These are phyloP conservation scores for Wickerhamomyces pijperi DNA, from an alignment of 805 yeast genomes.

Conservation along the genomic window DNA sequence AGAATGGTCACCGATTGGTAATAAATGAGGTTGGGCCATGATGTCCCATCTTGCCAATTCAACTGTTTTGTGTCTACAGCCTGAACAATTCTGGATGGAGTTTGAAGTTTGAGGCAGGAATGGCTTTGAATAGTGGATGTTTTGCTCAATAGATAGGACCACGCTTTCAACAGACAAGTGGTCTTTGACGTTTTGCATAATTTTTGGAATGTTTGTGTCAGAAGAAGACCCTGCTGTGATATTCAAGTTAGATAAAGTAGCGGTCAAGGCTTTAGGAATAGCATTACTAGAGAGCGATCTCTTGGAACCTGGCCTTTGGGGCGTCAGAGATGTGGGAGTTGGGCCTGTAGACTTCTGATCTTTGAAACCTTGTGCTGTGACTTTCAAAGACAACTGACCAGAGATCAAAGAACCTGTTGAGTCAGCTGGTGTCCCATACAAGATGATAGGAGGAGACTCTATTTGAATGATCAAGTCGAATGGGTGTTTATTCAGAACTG, in stretches of 20 bases:
- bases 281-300: constrained; percentile 10
- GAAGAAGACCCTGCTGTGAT: constrained; percentile 3
- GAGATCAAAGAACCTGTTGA: constrained; percentile 79
- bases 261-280: too few relatives aligned
- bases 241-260: constrained; percentile 17
- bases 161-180: constrained; percentile 47
- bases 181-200: constrained; percentile 21
- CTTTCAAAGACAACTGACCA: constrained; percentile 60
- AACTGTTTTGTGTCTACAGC: constrained; percentile 43
- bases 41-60: constrained; percentile 87
- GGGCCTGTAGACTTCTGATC: neutral
- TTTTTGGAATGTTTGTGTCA: neutral
- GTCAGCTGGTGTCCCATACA: constrained; percentile 71
- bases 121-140: constrained; percentile 54
- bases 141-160: constrained; percentile 60
- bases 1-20: constrained; percentile 62
- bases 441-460: constrained; percentile 85
- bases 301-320: constrained; percentile 12
- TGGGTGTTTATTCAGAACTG: constrained; percentile 20
- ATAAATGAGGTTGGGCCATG: constrained; percentile 42
- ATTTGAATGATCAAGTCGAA: constrained; percentile 45
- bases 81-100: constrained; percentile 39
- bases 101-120: constrained; percentile 40
- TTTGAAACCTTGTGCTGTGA: constrained; percentile 22
- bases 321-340: constrained; percentile 4